These are phyloP conservation scores for Hericium coralloides DNA, from an alignment of 768 basidiomycete genomes.

Conservation along the genomic window DNA sequence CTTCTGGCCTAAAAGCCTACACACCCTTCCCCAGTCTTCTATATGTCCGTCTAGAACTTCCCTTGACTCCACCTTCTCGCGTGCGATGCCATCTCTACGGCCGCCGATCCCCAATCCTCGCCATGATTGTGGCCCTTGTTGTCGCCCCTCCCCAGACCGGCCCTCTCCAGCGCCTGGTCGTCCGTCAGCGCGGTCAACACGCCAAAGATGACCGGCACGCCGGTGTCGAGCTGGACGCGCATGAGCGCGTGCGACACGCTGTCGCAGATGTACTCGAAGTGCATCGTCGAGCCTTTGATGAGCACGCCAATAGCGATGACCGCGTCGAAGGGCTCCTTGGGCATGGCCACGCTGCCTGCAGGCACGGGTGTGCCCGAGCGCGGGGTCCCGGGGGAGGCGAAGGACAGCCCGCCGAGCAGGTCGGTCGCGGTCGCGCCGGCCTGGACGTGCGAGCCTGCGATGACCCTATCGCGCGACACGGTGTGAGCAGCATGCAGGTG, in stretches of 20 bases:
- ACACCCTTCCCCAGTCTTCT: not conserved
- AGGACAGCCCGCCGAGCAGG: slow-evolving; percentile 58
- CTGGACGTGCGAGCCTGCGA: slow-evolving; percentile 81
- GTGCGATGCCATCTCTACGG: slow-evolving; percentile 84
- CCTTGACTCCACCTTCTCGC: slow-evolving; percentile 62
- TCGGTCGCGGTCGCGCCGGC: slow-evolving; percentile 72
- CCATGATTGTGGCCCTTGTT: slow-evolving; percentile 93
- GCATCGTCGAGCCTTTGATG: slow-evolving; percentile 97
- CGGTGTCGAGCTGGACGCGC: slow-evolving; percentile 89
- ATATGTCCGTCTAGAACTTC: slow-evolving; percentile 32
- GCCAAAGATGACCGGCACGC: slow-evolving; percentile 93
- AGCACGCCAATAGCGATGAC: slow-evolving; percentile 97
- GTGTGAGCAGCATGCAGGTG: not conserved
- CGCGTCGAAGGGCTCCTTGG: slow-evolving; percentile 75
- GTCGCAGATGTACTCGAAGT: slow-evolving; percentile 98
- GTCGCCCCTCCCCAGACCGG: slow-evolving; percentile 70
- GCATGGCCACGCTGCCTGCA: slow-evolving; percentile 22
- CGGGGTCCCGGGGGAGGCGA: slow-evolving; percentile 34
- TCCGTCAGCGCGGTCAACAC: slow-evolving; percentile 89
- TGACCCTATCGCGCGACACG: slow-evolving; percentile 46
- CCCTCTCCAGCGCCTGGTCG: slow-evolving; percentile 89
- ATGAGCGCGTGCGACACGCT: slow-evolving; percentile 90
- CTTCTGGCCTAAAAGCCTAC: not conserved
- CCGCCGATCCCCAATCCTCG: slow-evolving; percentile 95
- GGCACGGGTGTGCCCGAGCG: slow-evolving; percentile 47